phyloP scores from a whole-genome alignment of 441 rosid species.

The Populus trichocarpa region DNA sequence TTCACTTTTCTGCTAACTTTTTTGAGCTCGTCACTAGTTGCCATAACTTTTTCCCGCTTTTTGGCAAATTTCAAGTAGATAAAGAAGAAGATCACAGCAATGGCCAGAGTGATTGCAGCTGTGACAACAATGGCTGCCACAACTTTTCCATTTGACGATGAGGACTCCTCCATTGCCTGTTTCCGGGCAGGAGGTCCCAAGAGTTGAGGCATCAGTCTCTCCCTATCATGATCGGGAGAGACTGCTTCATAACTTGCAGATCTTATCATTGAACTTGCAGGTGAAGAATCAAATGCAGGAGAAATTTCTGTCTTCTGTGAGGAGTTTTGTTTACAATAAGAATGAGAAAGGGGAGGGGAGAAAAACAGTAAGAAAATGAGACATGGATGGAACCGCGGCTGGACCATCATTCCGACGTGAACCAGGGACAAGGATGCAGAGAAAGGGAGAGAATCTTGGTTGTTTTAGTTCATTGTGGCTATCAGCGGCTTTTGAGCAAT shows the following conservation, averaged over 20 bases:
- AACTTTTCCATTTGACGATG: slow-evolving; percentile 18
- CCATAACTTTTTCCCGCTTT: slow-evolving; percentile 6
- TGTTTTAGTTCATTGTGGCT: not conserved
- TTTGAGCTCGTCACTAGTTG: slow-evolving; percentile 22
- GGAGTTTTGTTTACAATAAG: slow-evolving; percentile 14
- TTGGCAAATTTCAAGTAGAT: slow-evolving; percentile 18
- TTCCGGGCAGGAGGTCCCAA: not conserved
- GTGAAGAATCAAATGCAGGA: not conserved
- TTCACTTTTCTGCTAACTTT: slow-evolving; percentile 27
- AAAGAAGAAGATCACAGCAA: slow-evolving; percentile 33
- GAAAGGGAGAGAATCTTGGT: not conserved
- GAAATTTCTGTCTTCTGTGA: slow-evolving; percentile 16
- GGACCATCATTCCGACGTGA: not conserved
- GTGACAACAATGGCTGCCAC: slow-evolving; percentile 34
- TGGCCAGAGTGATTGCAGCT: slow-evolving; percentile 29
- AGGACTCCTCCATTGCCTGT: not conserved
- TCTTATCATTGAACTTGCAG: not conserved
- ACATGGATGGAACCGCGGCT: slow-evolving; percentile 10
- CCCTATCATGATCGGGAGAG: not conserved
- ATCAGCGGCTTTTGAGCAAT: slow-evolving; percentile 1
- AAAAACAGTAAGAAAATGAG: slow-evolving; percentile 1
- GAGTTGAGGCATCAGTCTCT: slow-evolving; percentile 15
- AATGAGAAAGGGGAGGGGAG: slow-evolving; percentile 7
- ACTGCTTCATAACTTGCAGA: not conserved
- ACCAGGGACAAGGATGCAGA: not conserved